Evolutionary conservation across 768 basidiomycete genomes (phyloP).

Genomic region (Lyophyllum atratum): DNA sequence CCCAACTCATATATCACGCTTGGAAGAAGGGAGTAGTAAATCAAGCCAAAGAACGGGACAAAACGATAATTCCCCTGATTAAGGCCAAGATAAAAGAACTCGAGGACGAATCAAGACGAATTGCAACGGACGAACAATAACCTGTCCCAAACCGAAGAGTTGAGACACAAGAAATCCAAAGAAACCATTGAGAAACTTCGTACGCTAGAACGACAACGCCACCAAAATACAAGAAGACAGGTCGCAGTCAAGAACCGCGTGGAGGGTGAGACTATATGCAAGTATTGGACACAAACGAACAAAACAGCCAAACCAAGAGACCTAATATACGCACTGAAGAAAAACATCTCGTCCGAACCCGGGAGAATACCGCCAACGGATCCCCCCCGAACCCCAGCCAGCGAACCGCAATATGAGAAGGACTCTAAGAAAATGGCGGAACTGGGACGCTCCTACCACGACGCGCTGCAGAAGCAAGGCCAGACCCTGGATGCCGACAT

Average conservation of each 20-base stretch:
- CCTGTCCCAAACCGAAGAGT: too few species aligned
- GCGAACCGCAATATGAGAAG: neutral
- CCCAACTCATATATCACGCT: neutral
- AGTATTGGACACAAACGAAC: conserved; percentile 13
- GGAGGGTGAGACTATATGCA: conserved; percentile 12
- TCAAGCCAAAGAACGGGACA: neutral
- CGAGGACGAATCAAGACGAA: neutral
- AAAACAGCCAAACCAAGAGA: conserved; percentile 13
- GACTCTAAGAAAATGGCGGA: conserved; percentile 4
- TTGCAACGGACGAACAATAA: neutral
- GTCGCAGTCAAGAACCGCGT: conserved; percentile 2
- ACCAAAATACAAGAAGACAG: conserved; percentile 2
- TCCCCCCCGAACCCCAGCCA: neutral
- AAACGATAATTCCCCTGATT: neutral
- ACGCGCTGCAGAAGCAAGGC: neutral
- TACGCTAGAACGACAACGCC: neutral
- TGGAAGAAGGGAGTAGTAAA: neutral
- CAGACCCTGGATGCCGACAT: neutral
- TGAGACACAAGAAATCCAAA: too few species aligned
- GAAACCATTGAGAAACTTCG: neutral
- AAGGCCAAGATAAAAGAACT: neutral
- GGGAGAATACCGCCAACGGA: neutral
- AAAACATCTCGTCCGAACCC: neutral
- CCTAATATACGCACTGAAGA: conserved; percentile 1
- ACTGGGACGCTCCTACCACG: conserved; percentile 7